phyloP scores from a whole-genome alignment of 305 asterid species.

The Solanum hybrid region DNA sequence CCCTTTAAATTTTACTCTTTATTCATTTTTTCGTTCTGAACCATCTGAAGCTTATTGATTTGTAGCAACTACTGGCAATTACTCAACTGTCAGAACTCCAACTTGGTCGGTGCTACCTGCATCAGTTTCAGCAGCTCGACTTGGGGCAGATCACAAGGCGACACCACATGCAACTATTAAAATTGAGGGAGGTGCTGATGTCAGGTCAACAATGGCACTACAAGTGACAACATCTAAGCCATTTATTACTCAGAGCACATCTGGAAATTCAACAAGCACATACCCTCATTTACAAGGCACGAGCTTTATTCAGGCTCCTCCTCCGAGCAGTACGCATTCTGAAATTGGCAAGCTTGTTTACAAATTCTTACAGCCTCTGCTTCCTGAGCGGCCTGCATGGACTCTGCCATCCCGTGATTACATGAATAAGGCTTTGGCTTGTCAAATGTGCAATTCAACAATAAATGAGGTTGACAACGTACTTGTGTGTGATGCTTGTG shows the following conservation, averaged over 20 bases:
- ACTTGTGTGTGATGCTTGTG: conserved; percentile 93
- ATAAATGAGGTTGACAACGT: conserved; percentile 59
- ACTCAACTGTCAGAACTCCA: conserved; percentile 47
- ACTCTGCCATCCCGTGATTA: conserved; percentile 84
- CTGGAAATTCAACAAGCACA: conserved; percentile 24
- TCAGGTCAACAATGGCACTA: conserved; percentile 35
- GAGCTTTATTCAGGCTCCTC: conserved; percentile 30
- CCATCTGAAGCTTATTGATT: not conserved
- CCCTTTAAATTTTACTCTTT: conserved; percentile 6
- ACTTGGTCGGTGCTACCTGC: conserved; percentile 66
- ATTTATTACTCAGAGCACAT: conserved; percentile 37
- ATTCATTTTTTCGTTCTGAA: conserved; percentile 21
- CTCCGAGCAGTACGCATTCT: conserved; percentile 45
- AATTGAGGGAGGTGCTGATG: conserved; percentile 51
- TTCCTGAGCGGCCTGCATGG: conserved; percentile 57
- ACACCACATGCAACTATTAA: conserved; percentile 37
- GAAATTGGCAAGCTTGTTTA: conserved; percentile 77
- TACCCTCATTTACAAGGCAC: conserved; percentile 41
- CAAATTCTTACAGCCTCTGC: conserved; percentile 52
- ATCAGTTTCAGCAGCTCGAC: conserved; percentile 38
- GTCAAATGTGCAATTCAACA: conserved; percentile 61
- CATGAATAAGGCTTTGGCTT: conserved; percentile 69
- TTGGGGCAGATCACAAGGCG: conserved; percentile 41
- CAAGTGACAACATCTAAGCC: conserved; percentile 41
- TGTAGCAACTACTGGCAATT: conserved; percentile 41